phyloP scores from a whole-genome alignment of 2,329 filamentous ascomycete species.

The Tricladium varicosporioides region DNA sequence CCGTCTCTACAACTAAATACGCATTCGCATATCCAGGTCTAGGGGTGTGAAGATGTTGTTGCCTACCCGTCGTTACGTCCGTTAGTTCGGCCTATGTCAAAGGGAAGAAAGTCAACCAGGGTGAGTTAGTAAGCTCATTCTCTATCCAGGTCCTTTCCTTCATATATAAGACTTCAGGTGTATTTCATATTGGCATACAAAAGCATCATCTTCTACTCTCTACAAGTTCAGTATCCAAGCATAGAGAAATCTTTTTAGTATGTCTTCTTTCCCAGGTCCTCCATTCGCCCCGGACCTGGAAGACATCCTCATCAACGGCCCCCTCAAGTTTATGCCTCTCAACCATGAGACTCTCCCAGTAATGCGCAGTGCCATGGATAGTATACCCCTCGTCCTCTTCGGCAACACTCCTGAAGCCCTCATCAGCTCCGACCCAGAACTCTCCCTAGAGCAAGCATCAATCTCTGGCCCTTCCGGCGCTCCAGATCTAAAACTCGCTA shows the following conservation, averaged over 20 bases:
- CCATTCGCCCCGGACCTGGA: not conserved
- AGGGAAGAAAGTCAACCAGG: too few species aligned
- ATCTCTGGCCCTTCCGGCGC: not conserved
- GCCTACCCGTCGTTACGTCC: too few species aligned
- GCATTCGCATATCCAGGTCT: too few species aligned
- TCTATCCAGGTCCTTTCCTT: too few species aligned
- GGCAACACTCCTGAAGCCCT: not conserved
- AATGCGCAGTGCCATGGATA: not conserved
- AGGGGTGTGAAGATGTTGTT: too few species aligned
- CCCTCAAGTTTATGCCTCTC: not conserved
- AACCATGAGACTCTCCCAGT: not conserved
- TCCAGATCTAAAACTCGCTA: constrained; percentile 7
- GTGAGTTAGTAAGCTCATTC: too few species aligned
- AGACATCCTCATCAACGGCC: not conserved
- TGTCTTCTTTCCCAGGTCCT: not conserved
- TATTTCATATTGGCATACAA: too few species aligned
- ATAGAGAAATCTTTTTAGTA: not conserved
- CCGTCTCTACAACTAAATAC: too few species aligned
- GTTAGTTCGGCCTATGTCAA: too few species aligned
- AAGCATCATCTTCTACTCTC: too few species aligned
- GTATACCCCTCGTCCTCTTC: too few species aligned
- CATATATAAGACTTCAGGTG: too few species aligned
- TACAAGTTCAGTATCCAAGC: not conserved
- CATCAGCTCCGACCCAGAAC: not conserved
- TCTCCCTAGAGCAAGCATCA: not conserved